Evolutionary conservation across 2,329 filamentous ascomycete species (phyloP), one percentile per base, ranked within the genome.

Genomic region (Aspergillus piperis): DNA sequence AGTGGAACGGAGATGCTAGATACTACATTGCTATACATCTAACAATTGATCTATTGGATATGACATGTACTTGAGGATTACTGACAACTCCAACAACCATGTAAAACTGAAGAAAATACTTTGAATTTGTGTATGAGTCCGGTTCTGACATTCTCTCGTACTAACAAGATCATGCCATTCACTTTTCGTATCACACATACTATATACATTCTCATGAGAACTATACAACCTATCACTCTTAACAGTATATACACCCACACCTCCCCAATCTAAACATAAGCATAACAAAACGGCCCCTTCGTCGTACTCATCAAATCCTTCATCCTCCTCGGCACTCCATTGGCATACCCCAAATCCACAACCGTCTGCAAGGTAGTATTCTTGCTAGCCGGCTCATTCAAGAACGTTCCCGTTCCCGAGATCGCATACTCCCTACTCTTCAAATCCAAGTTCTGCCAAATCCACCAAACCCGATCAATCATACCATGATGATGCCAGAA

Each of bases 401-500:
- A 71, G 17, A 82, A 73, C 2, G 81, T 83, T 8, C 73, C 73
- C 4, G 80, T 82, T 1, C 78, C 81, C 3, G 68, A 71, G 57
- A 83, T 75, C 5, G 68, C 72, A 58, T 70, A 64, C 39, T 60
- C 71, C 13, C 81, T 72, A 11, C 71, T 70, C 51, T 68, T 64
- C 39, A 74, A 64, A 52, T 82, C 75, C 50, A 77, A 68, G 30
- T 79, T 81, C 68, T 84, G 81, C 82, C 82, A 84, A 13, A 78
- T 81, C 79, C 79, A 82, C 71, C 75, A 84, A 2, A 75, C 66
- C 2, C 80, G 73, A 63, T 83, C 82, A 25, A 83, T 78, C 70
- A 78, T 77, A 2, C 74, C 74, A 60, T 83, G 81, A 62, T 83
- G 81, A 25, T 80, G 71, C 67, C 75, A 83, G 70, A 83, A 83